phyloP scores from a whole-genome alignment of 2,329 filamentous ascomycete species.

The Orbilia ellipsospora region DNA sequence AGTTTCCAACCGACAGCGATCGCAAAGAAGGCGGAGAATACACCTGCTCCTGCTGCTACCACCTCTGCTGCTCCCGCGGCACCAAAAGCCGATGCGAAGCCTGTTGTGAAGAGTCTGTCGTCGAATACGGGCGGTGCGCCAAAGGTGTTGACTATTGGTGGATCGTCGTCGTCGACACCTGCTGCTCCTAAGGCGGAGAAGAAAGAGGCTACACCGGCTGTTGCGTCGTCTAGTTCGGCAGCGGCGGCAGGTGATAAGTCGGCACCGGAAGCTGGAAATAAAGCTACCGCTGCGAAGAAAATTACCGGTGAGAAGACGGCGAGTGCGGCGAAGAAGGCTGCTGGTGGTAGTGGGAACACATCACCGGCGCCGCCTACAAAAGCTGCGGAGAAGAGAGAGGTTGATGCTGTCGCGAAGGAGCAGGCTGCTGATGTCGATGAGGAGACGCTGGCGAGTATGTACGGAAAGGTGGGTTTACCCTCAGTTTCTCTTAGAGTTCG shows the following conservation, averaged over 20 bases:
- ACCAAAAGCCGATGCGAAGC: slow-evolving; percentile 63
- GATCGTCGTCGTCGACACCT: slow-evolving; percentile 63
- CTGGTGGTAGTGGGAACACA: slow-evolving; percentile 80
- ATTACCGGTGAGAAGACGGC: slow-evolving; percentile 74
- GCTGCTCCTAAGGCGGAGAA: slow-evolving; percentile 68
- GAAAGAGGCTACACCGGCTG: slow-evolving; percentile 62
- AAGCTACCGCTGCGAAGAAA: slow-evolving; percentile 86
- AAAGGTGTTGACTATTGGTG: slow-evolving; percentile 72
- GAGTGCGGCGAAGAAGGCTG: slow-evolving; percentile 65
- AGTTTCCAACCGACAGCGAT: slow-evolving; percentile 70
- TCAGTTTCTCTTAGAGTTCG: not conserved
- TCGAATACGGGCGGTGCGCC: slow-evolving; percentile 60
- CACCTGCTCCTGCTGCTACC: slow-evolving; percentile 62
- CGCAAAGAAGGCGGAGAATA: slow-evolving; percentile 67
- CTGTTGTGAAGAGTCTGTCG: slow-evolving; percentile 56
- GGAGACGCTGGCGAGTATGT: slow-evolving; percentile 90
- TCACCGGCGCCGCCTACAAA: slow-evolving; percentile 68
- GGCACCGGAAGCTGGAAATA: slow-evolving; percentile 76
- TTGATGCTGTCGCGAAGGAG: slow-evolving; percentile 82
- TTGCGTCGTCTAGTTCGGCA: slow-evolving; percentile 61
- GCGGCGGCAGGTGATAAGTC: slow-evolving; percentile 62
- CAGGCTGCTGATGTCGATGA: slow-evolving; percentile 79
- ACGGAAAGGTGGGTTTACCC: slow-evolving; percentile 75
- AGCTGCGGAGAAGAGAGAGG: slow-evolving; percentile 68
- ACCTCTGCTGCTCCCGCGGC: slow-evolving; percentile 66